Evolutionary conservation across 371 early-diverging fungal species (phyloP).

Genomic region (Mucor velutinosus): DNA sequence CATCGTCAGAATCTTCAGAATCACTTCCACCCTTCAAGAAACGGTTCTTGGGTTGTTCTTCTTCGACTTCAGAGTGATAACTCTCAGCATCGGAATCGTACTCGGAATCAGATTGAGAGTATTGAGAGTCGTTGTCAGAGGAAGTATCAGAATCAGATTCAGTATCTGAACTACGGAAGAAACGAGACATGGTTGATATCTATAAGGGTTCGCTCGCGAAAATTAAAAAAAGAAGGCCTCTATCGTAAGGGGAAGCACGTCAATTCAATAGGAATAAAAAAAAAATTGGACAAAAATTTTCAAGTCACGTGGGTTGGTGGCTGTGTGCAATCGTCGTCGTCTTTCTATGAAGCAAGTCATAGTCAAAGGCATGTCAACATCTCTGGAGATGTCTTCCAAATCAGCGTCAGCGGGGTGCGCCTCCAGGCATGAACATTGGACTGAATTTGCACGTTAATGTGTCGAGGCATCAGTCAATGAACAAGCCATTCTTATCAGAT

Average conservation of each 20-base stretch:
- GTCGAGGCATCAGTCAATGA: background rate
- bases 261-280: slow-evolving; percentile 8
- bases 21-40: slow-evolving; percentile 52
- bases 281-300: slow-evolving; percentile 17
- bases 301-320: slow-evolving; percentile 21
- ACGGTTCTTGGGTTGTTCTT: slow-evolving; percentile 42
- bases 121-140: slow-evolving; percentile 62
- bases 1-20: slow-evolving; percentile 67
- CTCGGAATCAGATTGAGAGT: slow-evolving; percentile 58
- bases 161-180: slow-evolving; percentile 66
- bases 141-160: slow-evolving; percentile 56
- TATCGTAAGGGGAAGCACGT: slow-evolving; percentile 7
- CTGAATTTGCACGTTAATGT: background rate
- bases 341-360: background rate
- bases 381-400: background rate
- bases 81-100: slow-evolving; percentile 50
- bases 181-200: slow-evolving; percentile 50
- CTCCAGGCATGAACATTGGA: background rate
- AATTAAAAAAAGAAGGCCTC: slow-evolving; percentile 7
- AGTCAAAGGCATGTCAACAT: background rate
- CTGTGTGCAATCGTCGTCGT: slow-evolving; percentile 9
- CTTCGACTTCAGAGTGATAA: slow-evolving; percentile 38
- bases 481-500: background rate
- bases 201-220: slow-evolving; percentile 7
- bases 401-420: background rate